Base-by-base conservation (phyloP, 805 yeast species). In the Yarrowia keelungensis region DNA sequence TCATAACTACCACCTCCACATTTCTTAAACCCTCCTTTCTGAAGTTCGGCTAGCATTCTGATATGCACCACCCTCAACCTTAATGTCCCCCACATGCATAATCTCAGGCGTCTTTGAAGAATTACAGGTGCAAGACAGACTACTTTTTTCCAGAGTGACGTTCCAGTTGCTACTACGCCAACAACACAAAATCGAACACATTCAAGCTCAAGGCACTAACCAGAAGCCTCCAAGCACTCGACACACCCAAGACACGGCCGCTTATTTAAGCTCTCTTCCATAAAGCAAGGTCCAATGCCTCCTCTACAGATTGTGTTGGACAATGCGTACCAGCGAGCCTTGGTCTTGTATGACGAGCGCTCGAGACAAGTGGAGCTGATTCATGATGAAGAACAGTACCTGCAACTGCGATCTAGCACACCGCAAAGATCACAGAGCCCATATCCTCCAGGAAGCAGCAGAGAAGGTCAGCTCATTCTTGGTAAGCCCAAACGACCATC, bases 31-130 rank as follows among this genome's bases (percentile, higher is more conserved):
- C 16, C 53, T 15, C 32, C 53, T 49, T 49, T 32, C 39, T 4
- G 53, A 15, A 15, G 32, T 16, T 32, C 53, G 19, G 8, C 39
- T 15, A 49, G 26, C 15, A 32, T 35, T 35, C n/a, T 51, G 35
- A 38, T 38, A 53, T 53, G 59, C 45, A 39, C 19, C 59, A 53
- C 45, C 59, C 59, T 5, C 59, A 56, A 56, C 64, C 43, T 26
- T 56, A 56, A n/a, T 42, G 39, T n/a, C 64, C 64, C 64, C 49
- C 64, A 56, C 49, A 56, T 56, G 64, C 64, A 56, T 56, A 56
- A 56, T 56, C 64, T 41, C 49, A 43, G 64, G 64, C 47, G 47
- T 56, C 64, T 56, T n/a, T 39, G 19, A 12, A 12, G 49, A 56
- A 26, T 19, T 14, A 14, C 59, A 36, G 32, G 41, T 32, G 41